These are phyloP conservation scores for Tillandsia fasciculata DNA, from an alignment of 176 grass and related monocot genomes.

Conservation along the genomic window DNA sequence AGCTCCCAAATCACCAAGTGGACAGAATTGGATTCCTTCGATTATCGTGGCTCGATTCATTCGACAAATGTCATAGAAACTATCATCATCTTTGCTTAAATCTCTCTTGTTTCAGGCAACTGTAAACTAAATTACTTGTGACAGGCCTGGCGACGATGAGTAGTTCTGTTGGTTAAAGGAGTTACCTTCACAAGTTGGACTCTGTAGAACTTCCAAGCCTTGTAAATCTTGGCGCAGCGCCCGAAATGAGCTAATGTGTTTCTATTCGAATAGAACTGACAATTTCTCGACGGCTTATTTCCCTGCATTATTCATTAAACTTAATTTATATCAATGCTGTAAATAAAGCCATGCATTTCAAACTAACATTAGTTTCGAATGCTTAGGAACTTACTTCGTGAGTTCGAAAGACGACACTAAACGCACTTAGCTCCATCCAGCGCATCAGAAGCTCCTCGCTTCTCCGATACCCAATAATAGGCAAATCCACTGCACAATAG, in stretches of 20 bases:
- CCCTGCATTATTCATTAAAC: constrained; percentile 28
- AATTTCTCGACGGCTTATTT: constrained; percentile 64
- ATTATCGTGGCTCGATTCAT: not conserved
- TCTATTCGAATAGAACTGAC: constrained; percentile 70
- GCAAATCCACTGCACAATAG: constrained; percentile 76
- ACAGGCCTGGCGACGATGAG: too few species aligned
- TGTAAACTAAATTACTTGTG: too few species aligned
- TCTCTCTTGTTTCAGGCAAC: too few species aligned
- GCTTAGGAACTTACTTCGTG: constrained; percentile 48
- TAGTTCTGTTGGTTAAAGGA: not conserved
- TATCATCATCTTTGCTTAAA: too few species aligned
- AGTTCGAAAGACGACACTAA: constrained; percentile 77
- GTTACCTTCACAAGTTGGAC: constrained; percentile 49
- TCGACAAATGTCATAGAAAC: not conserved
- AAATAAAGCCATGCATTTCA: not conserved
- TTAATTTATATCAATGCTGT: not conserved
- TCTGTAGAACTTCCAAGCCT: constrained; percentile 85
- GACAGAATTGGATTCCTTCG: too few species aligned
- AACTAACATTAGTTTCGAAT: not conserved
- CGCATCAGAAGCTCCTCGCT: constrained; percentile 82
- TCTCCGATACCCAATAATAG: constrained; percentile 65
- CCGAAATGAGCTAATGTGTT: constrained; percentile 62
- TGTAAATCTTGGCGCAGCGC: constrained; percentile 82
- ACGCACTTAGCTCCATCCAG: constrained; percentile 88
- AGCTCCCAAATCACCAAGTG: too few species aligned